phyloP scores from a whole-genome alignment of 345 rosid genomes.

The Syzygium oleosum region DNA sequence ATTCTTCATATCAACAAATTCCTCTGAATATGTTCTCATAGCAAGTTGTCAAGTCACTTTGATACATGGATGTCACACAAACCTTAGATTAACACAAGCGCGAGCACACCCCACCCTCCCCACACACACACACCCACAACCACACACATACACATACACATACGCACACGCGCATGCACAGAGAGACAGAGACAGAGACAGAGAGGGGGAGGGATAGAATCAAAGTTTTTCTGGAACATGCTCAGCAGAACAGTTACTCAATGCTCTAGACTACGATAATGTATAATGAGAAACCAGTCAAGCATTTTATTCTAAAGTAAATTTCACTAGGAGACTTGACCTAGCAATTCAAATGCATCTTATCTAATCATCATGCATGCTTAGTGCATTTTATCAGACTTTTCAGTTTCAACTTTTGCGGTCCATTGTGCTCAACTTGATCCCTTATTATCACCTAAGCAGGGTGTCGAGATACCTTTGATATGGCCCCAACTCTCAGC shows the following conservation, averaged over 20 bases:
- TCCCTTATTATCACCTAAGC: not conserved
- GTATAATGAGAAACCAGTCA: not conserved
- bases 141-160: not conserved
- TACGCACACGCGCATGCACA: fast-evolving
- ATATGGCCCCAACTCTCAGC: not conserved
- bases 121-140: not conserved
- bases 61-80: not conserved
- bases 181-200: not conserved
- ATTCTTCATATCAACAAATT: not conserved
- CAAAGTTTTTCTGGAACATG: not conserved
- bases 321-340: not conserved
- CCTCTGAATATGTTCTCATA: not conserved
- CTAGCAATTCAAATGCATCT: not conserved
- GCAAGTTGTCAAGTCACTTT: not conserved
- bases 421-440: not conserved
- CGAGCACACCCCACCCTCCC: not conserved
- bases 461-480: not conserved
- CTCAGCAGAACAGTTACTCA: not conserved
- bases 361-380: not conserved
- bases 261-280: not conserved
- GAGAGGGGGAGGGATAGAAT: not conserved
- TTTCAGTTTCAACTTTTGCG: not conserved
- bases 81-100: not conserved
- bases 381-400: not conserved
- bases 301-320: not conserved